Base-by-base conservation (phyloP, 2,329 filamentous ascomycete species). In the Hypoxylon sp. region DNA sequence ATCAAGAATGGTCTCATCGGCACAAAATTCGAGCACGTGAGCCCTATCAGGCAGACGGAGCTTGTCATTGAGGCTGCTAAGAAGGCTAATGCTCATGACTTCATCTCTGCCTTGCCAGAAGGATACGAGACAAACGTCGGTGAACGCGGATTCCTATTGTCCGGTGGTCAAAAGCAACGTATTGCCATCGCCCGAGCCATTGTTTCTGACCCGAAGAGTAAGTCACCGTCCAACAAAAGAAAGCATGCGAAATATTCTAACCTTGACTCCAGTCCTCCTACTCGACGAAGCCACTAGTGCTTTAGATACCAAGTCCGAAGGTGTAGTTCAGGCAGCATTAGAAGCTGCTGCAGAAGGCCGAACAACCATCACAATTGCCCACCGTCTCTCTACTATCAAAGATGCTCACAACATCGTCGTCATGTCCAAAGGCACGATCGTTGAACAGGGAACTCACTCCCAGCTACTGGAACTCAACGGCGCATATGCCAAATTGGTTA, bases 361-460 rank as follows among this genome's bases (percentile, higher is more conserved):
- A 59, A 99, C 96, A 0, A 98, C 96, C 1, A 97, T 98, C 74
- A 93, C 94, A 6, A 98, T 99, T 79, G 96, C 96, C 47, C 96
- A 99, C 82, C 91, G 95, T 73, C 85, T 99, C 7, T 97, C 94
- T 0, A 99, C 96, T 5, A 97, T 99, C 82, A 94, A 90, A 80
- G 91, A 94, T 70, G 95, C 95, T 0, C 92, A 98, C 80, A 98
- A 97, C 75, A 99, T 99, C 73, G 93, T 98, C 11, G 95, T 98
- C 70, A 95, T 99, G 91, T 87, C 90, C 3, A 82, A 90, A 67
- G 96, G 96, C 11, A 83, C 86, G n/a, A 97, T 99, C 66, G 86
- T 97, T 11, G 96, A 99, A 80, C 94, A 98, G 80, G 96, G 96
- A 56, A 94, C 89, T 0, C 96, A 98, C 78, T 88, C 95, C 65